phyloP scores from a whole-genome alignment of 1,284 basidiomycete species.

The Rhodofomes roseus region DNA sequence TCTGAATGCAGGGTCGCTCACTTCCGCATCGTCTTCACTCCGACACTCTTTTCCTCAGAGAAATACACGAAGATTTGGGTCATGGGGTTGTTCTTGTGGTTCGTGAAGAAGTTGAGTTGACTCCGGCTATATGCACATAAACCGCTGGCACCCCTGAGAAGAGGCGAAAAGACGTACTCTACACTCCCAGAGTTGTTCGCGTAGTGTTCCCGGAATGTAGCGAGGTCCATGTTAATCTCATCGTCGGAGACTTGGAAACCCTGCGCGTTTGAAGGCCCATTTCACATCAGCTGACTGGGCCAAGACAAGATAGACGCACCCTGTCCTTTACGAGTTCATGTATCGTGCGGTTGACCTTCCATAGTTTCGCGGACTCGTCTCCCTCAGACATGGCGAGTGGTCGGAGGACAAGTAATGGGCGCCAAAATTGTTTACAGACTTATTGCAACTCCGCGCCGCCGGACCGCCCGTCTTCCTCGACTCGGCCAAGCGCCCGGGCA shows the following conservation, averaged over 20 bases:
- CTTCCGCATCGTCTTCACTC: conserved; percentile 96
- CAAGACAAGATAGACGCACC: conserved; percentile 39
- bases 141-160: background rate
- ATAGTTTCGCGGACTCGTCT: conserved; percentile 82
- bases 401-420: conserved; percentile 17
- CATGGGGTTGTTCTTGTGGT: conserved; percentile 59
- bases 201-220: conserved; percentile 67
- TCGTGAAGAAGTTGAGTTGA: conserved; percentile 86
- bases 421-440: conserved; percentile 12
- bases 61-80: conserved; percentile 96
- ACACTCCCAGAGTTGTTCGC: conserved; percentile 59
- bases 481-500: background rate
- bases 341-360: conserved; percentile 95
- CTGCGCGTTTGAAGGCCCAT: conserved; percentile 33
- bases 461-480: background rate
- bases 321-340: conserved; percentile 96
- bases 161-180: conserved; percentile 43
- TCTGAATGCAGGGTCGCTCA: conserved; percentile 38
- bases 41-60: conserved; percentile 88
- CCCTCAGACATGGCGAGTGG: conserved; percentile 49
- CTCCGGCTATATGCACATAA: conserved; percentile 56
- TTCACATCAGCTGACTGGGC: background rate
- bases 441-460: conserved; percentile 26
- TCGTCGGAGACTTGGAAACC: conserved; percentile 89
- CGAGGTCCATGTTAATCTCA: conserved; percentile 84